Percentiles rank a stretch among this genome's conserved stretches.
phyloP scores from a whole-genome alignment of 2,329 filamentous ascomycete genomes.

The Claviceps spartinae region DNA sequence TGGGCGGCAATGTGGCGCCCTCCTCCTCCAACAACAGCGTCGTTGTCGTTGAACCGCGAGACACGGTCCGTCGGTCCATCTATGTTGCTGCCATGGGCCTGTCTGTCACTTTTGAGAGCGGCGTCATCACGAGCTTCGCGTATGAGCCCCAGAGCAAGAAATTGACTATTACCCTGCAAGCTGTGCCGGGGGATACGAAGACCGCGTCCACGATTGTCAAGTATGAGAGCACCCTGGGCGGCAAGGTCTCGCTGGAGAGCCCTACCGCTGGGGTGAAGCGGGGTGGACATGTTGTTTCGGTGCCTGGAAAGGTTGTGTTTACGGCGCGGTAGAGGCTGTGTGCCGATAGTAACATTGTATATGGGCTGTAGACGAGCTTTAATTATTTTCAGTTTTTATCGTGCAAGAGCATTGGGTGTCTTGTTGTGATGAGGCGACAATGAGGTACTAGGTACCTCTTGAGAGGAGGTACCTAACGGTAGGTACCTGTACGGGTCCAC shows the following conservation, averaged over 20 bases:
- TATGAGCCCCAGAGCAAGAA: slow-evolving; percentile 11
- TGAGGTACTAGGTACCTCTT: too few species aligned
- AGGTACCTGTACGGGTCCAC: too few species aligned
- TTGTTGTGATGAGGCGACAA: too few species aligned
- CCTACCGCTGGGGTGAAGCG: not conserved
- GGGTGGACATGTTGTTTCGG: not conserved
- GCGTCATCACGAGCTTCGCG: slow-evolving; percentile 24
- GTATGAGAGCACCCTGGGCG: slow-evolving; percentile 1
- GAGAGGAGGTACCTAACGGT: too few species aligned
- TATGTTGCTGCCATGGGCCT: slow-evolving; percentile 34
- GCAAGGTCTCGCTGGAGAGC: not conserved
- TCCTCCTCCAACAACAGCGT: slow-evolving; percentile 12
- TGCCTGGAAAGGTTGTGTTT: not conserved
- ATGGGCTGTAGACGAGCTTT: too few species aligned
- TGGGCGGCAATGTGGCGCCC: slow-evolving; percentile 29
- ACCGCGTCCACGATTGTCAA: not conserved
- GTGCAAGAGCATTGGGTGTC: too few species aligned
- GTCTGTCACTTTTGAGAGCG: slow-evolving; percentile 28
- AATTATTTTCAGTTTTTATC: too few species aligned
- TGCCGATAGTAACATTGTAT: too few species aligned
- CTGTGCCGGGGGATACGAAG: not conserved
- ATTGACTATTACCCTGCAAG: not conserved
- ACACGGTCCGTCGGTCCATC: slow-evolving; percentile 32
- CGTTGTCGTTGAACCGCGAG: slow-evolving; percentile 26
- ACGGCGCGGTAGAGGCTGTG: too few species aligned